Evolutionary conservation across 768 basidiomycete genomes (phyloP).

Genomic region (Mrakia frigida): DNA sequence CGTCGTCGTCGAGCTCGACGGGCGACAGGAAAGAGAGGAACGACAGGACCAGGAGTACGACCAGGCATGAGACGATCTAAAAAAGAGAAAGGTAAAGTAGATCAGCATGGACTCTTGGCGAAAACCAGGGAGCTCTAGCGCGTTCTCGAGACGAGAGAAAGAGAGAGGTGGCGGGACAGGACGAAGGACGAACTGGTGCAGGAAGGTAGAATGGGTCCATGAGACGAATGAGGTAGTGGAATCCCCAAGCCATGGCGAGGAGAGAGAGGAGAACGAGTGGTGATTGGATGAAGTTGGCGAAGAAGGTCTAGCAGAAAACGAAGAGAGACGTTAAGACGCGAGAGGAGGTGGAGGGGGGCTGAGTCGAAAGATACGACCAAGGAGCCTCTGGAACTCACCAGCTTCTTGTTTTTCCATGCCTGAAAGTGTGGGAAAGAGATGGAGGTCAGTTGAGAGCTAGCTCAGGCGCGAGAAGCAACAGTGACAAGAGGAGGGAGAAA

Average conservation of each 20-base stretch:
- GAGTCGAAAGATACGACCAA: neutral
- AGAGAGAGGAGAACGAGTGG: conserved; percentile 22
- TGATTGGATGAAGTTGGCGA: conserved; percentile 26
- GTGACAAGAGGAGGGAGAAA: neutral
- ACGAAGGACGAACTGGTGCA: conserved; percentile 4
- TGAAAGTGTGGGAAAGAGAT: neutral
- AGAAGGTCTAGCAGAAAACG: neutral
- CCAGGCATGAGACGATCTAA: conserved; percentile 13
- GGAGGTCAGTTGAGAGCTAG: neutral
- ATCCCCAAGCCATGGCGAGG: conserved; percentile 12
- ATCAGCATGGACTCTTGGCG: neutral
- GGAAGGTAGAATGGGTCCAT: conserved; percentile 13
- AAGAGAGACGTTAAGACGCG: neutral
- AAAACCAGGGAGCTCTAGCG: neutral
- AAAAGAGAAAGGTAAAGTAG: neutral
- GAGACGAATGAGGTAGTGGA: conserved; percentile 3
- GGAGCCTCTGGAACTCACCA: neutral
- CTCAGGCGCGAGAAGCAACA: neutral
- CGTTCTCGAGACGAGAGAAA: neutral
- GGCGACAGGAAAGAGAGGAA: conserved; percentile 14
- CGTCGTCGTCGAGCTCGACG: neutral
- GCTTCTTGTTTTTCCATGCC: conserved; percentile 17
- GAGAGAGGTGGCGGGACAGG: neutral
- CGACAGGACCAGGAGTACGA: neutral
- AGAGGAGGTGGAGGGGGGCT: neutral